These are phyloP conservation scores for Cymbopogon flexuosus DNA, from an alignment of 202 grass and related monocot species.

Conservation along the genomic window DNA sequence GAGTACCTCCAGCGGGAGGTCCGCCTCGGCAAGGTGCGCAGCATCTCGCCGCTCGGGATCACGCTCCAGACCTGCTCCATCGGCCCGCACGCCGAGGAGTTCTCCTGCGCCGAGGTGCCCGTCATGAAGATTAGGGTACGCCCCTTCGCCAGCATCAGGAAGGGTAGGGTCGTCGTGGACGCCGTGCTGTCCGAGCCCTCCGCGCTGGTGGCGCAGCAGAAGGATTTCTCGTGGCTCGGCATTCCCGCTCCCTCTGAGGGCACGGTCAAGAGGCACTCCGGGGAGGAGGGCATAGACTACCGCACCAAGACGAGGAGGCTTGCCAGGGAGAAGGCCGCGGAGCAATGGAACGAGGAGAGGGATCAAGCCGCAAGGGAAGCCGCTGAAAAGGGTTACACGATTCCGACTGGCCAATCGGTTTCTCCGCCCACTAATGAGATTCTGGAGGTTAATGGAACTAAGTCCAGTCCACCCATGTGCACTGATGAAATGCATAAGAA, in stretches of 20 bases:
- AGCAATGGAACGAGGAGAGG: constrained; percentile 43
- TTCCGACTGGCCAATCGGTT: constrained; percentile 44
- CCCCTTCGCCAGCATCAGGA: constrained; percentile 73
- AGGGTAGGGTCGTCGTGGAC: constrained; percentile 79
- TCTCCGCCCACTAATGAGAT: constrained; percentile 28
- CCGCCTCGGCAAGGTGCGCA: constrained; percentile 73
- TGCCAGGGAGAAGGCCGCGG: constrained; percentile 59
- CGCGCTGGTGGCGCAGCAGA: constrained; percentile 67
- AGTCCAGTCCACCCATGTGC: constrained; percentile 47
- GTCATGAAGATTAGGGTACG: constrained; percentile 71
- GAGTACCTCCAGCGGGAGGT: constrained; percentile 82
- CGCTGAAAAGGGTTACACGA: constrained; percentile 66
- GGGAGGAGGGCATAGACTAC: constrained; percentile 83
- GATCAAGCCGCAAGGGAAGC: constrained; percentile 53
- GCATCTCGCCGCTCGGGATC: constrained; percentile 79
- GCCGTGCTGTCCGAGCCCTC: constrained; percentile 78
- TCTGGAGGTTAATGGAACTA: constrained; percentile 32
- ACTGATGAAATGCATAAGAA: constrained; percentile 82
- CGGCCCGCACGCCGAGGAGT: constrained; percentile 80
- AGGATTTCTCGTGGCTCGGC: constrained; percentile 94
- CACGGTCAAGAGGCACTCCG: constrained; percentile 43
- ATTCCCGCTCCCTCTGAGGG: constrained; percentile 57
- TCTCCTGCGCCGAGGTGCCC: constrained; percentile 78
- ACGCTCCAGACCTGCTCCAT: constrained; percentile 86
- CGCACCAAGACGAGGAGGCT: constrained; percentile 82